Evolutionary conservation across 345 rosid genomes (phyloP), one percentile per base, ranked within the genome.

Genomic region (Passiflora organensis): DNA sequence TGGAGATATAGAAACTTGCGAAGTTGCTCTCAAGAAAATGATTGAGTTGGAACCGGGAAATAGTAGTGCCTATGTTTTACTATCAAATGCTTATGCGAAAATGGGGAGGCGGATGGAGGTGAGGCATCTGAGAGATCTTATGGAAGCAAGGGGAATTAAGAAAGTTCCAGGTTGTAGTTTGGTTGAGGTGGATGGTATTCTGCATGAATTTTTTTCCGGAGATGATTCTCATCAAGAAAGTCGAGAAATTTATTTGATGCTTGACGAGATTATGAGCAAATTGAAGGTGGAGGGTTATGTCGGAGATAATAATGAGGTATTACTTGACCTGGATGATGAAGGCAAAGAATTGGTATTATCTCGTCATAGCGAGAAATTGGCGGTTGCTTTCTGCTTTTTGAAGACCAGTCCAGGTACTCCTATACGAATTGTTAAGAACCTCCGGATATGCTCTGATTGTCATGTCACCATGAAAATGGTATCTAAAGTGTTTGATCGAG

Each of bases 251-350:
- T 37, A 70, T 43, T 38, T 51, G 58, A 65, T 55, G 75, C 70
- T 70, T 21, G 59, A 65, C 32, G 15, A 8, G 3, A 70, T 70
- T 0, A 70, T 59, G 39, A 60, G 57, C 6, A 48, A 70, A 17
- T 11, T 70, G 22, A 61, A 58, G 11, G 63, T 45, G 55, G 67
- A 66, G n/a, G 75, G 75, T 9, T 65, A 70, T 51, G 49, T 53
- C 18, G 61, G 65, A 2, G 56, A 70, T 11, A 37, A 49, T 34
- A 53, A 51, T 14, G 49, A 56, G 13, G 74, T 70, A 15, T 53
- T 70, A 56, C 74, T 63, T 49, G 74, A 70, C 28, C 64, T 70
- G 15, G 74, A 59, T 16, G 69, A 64, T 47, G 74, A 70, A 70
- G 74, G 64, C 13, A 70, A 70, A 21, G 69, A 48, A 32, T 53